Conservation (phyloP, 371 early-diverging fungal genomes). For the Mucor lusitanicus region DNA sequence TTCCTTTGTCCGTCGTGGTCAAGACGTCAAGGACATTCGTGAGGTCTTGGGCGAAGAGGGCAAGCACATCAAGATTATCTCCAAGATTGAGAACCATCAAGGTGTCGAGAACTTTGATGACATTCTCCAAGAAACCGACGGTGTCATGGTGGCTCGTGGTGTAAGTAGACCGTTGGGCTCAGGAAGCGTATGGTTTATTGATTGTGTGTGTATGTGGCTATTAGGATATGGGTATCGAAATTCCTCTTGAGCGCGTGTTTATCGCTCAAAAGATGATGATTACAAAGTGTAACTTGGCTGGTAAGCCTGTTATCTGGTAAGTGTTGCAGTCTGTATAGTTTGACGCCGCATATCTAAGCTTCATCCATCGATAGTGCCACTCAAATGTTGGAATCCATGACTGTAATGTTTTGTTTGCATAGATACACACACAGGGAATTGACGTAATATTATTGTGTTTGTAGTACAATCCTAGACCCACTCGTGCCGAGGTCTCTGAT, state of each 20-base stretch:
- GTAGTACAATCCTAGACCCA: slow-evolving; percentile 91
- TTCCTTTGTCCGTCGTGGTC: slow-evolving; percentile 92
- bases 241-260: slow-evolving; percentile 90
- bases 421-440: neutral
- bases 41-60: slow-evolving; percentile 78
- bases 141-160: slow-evolving; percentile 99
- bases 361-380: slow-evolving; percentile 69
- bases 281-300: slow-evolving; percentile 88
- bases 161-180: slow-evolving; percentile 16
- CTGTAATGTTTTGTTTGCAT: slow-evolving; percentile 43
- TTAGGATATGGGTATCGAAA: slow-evolving; percentile 96
- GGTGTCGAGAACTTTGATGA: slow-evolving; percentile 98
- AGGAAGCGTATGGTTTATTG: neutral
- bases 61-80: slow-evolving; percentile 88
- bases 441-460: slow-evolving; percentile 8
- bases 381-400: slow-evolving; percentile 99
- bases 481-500: slow-evolving; percentile 98
- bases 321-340: neutral
- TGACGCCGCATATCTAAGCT: neutral
- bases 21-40: slow-evolving; percentile 88
- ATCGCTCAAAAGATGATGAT: slow-evolving; percentile 98
- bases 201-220: no score
- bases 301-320: slow-evolving; percentile 94
- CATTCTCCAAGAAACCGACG: slow-evolving; percentile 93
- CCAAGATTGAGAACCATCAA: slow-evolving; percentile 96